Evolutionary conservation across 1,284 basidiomycete genomes (phyloP).

Genomic region (Sanghuangporus weigelae): DNA sequence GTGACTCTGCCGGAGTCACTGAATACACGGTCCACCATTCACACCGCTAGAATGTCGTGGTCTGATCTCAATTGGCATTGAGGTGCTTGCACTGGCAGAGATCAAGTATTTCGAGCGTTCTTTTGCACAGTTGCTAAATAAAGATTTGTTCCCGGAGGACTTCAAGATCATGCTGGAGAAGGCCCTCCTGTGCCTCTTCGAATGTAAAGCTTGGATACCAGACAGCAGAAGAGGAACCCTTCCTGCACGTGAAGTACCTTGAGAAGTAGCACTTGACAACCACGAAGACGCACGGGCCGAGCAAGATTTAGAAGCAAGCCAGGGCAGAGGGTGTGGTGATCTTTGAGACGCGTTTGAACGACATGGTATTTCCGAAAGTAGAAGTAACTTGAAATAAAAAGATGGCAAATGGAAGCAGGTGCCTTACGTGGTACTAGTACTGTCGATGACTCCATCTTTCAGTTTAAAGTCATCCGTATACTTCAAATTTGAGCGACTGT

Average conservation of each 20-base stretch:
- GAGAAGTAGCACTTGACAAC: background rate
- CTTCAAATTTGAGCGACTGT: too few species aligned
- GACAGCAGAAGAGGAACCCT: background rate
- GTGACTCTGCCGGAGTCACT: background rate
- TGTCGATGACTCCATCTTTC: too few species aligned
- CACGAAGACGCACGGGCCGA: background rate
- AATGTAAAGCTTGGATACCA: background rate
- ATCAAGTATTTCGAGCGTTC: background rate
- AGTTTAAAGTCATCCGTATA: too few species aligned
- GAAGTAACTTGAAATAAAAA: too few species aligned
- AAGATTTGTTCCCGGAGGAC: background rate
- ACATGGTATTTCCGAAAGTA: background rate
- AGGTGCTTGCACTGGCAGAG: background rate
- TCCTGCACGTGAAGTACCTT: background rate
- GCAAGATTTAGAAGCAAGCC: background rate
- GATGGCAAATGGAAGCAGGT: too few species aligned
- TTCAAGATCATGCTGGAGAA: background rate
- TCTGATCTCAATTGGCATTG: background rate
- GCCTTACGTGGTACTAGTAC: too few species aligned
- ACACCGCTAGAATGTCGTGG: background rate
- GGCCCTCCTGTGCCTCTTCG: background rate
- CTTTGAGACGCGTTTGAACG: background rate
- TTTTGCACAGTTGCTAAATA: background rate
- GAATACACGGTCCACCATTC: background rate
- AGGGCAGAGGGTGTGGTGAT: background rate